Evolutionary conservation across 2,329 filamentous ascomycete species (phyloP).

Genomic region (Lomentospora prolificans): DNA sequence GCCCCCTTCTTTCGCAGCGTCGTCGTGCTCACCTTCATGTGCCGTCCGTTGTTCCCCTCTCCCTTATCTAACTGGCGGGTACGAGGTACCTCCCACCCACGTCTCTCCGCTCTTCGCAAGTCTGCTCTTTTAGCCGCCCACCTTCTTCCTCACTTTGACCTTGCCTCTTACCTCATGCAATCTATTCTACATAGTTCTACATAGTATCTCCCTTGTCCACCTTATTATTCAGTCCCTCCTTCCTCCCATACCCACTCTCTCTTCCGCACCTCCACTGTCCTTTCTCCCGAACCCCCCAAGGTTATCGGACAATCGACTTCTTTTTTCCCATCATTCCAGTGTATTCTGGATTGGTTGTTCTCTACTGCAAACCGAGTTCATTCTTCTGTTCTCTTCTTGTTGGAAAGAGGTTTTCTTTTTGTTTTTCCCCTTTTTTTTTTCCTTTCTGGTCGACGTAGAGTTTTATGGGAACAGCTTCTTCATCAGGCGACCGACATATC

Average conservation of each 20-base stretch:
- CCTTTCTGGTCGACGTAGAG: neutral
- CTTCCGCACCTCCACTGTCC: slow-evolving; percentile 1
- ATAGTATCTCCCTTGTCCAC: slow-evolving; percentile 5
- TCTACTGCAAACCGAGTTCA: too few species aligned
- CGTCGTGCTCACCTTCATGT: neutral
- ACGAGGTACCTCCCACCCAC: neutral
- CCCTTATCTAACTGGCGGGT: neutral
- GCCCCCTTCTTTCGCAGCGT: neutral
- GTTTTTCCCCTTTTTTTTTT: neutral
- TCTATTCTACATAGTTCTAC: slow-evolving; percentile 1
- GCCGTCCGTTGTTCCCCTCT: neutral
- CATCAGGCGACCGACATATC: neutral
- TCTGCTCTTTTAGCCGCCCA: neutral
- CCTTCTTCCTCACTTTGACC: neutral
- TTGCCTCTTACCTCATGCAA: neutral
- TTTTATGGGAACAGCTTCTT: neutral
- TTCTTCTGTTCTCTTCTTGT: neutral
- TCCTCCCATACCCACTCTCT: slow-evolving; percentile 1
- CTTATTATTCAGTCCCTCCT: neutral
- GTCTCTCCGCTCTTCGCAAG: too few species aligned
- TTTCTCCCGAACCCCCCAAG: neutral
- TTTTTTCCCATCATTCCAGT: neutral
- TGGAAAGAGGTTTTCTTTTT: neutral
- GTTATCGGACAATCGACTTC: neutral
- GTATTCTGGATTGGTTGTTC: neutral